Evolutionary conservation across 768 basidiomycete species (phyloP).

Genomic region (Boletus pseudo-olivaceus): DNA sequence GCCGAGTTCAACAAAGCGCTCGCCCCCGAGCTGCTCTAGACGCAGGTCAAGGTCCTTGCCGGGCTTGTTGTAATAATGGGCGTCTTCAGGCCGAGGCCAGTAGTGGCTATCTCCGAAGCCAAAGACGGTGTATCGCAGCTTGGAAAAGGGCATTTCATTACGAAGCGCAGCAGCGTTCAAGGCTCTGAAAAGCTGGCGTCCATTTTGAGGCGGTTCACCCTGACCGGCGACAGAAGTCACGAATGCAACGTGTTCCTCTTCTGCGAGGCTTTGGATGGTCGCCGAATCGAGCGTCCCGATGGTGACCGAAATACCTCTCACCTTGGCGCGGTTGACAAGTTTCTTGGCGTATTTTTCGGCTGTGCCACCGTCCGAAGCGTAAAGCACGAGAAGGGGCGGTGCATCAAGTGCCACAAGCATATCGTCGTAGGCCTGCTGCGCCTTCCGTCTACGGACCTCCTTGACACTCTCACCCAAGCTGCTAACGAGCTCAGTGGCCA

Average conservation of each 20-base stretch:
- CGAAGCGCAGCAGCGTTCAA: conserved; percentile 58
- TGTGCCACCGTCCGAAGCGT: conserved; percentile 90
- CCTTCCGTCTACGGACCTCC: conserved; percentile 78
- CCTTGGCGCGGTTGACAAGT: conserved; percentile 75
- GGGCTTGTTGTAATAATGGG: conserved; percentile 98
- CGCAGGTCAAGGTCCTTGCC: conserved; percentile 84
- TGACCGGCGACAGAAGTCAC: conserved; percentile 94
- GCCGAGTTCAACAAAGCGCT: conserved; percentile 71
- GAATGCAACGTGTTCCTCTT: conserved; percentile 77
- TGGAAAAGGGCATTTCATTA: conserved; percentile 53
- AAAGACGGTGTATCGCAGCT: conserved; percentile 80
- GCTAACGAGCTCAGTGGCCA: conserved; percentile 79
- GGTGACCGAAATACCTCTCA: conserved; percentile 75
- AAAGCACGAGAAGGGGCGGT: conserved; percentile 85
- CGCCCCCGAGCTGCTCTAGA: conserved; percentile 74
- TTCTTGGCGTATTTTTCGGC: conserved; percentile 97
- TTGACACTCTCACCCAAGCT: conserved; percentile 82
- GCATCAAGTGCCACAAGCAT: conserved; percentile 83
- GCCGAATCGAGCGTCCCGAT: conserved; percentile 79
- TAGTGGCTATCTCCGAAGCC: conserved; percentile 98
- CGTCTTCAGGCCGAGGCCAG: conserved; percentile 96
- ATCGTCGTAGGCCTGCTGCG: conserved; percentile 79
- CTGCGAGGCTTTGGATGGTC: conserved; percentile 65
- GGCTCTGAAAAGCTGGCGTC: conserved; percentile 83
- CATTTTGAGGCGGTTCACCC: conserved; percentile 97